Evolutionary conservation across 2,329 filamentous ascomycete species (phyloP), one percentile per base, ranked within the genome.

Genomic region (Boeremia exigua): DNA sequence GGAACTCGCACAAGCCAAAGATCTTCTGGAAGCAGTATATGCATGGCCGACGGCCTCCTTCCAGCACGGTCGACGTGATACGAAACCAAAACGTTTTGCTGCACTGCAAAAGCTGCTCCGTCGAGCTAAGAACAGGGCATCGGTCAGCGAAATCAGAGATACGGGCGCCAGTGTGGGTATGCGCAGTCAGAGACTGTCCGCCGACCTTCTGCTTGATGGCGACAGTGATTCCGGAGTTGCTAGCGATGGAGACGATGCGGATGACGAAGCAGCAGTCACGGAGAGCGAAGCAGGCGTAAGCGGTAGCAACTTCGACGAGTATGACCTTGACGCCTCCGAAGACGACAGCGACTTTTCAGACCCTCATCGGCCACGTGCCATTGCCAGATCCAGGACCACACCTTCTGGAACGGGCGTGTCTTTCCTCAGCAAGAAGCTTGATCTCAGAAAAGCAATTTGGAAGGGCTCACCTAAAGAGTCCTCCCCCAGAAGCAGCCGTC

Each of bases 131-230:
- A 83, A 74, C 42, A 78, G 78, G 57, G 75, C 76, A 28, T 81
- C 82, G 4, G 73, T 82, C 8, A 77, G 78, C 15, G 78, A 80
- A 48, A 68, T 82, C 48, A 75, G 74, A 27, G 75, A 77, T 10
- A 75, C 90, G 43, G 87, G 87, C 3, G 81, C 90, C 19, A 90
- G 81, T 61, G 80, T 91, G 58, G 88, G 88, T 1, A 93, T 94
- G 76, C 87, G 88, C 60, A 92, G 90, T 3, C 89, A 92, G 61
- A 86, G 86, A 51, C 77, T 96, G 2, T 82, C 86, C 8, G 82
- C 85, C 53, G 83, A 86, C 23, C 82, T 89, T 10, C 78, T 90
- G 4, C 37, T 28, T 28, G 33, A 28, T 9, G 42, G 43, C 14
- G 23, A 37, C 17, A 36, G 36, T 25, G 37, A 38, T 12, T 48